phyloP scores from a whole-genome alignment of 257 asterid genomes.

The Scutellaria baicalensis region DNA sequence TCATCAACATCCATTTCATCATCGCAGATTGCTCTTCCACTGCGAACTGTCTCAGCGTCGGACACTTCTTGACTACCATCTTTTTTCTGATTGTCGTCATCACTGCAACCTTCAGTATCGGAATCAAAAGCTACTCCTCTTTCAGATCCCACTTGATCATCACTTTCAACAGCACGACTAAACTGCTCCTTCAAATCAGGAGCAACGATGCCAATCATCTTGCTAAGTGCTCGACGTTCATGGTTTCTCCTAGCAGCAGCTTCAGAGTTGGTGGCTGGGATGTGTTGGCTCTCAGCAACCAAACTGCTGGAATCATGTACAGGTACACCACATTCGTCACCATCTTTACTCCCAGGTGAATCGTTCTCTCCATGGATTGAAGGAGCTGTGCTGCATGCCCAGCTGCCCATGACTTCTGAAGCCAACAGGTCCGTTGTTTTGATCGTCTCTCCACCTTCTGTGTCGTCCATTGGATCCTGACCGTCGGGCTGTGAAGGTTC shows the following conservation, averaged over 20 bases:
- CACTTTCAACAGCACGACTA: conserved; percentile 39
- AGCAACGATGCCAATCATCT: conserved; percentile 69
- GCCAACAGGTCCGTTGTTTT: conserved; percentile 75
- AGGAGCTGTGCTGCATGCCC: conserved; percentile 91
- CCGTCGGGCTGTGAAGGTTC: conserved; percentile 22
- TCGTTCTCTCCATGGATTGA: conserved; percentile 75
- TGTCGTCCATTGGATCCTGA: conserved; percentile 39
- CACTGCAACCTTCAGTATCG: conserved; percentile 54
- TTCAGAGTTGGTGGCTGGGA: conserved; percentile 33
- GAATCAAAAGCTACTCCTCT: conserved; percentile 38
- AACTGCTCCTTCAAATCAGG: conserved; percentile 71
- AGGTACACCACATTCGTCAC: conserved; percentile 22
- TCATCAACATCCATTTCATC: conserved; percentile 51
- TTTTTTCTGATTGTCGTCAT: conserved; percentile 18
- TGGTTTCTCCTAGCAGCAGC: conserved; percentile 28
- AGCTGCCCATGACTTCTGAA: conserved; percentile 88
- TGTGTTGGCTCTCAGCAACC: conserved; percentile 62
- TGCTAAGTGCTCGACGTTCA: conserved; percentile 54
- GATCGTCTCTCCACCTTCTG: conserved; percentile 64
- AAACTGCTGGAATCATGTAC: conserved; percentile 47
- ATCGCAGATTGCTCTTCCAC: conserved; percentile 28
- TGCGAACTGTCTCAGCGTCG: conserved; percentile 49
- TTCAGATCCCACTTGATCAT: conserved; percentile 35
- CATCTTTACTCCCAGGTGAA: conserved; percentile 38
- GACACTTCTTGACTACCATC: conserved; percentile 34